Base-by-base conservation (phyloP, 2,329 filamentous ascomycete species). In the Pseudogymnoascus destructans region DNA sequence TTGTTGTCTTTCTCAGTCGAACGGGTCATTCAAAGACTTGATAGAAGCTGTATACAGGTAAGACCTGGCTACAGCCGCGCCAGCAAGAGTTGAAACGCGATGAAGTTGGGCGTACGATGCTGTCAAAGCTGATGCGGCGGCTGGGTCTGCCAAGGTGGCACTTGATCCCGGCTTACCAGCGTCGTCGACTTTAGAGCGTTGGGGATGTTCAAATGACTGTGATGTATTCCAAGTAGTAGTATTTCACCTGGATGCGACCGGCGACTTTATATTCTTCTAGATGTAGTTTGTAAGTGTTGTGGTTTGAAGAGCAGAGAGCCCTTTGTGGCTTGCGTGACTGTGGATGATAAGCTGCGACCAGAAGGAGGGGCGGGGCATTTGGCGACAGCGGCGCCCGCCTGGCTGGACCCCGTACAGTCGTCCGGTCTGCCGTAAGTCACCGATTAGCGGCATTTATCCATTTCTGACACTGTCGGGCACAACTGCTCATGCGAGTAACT, bases 21-120 rank as follows among this genome's bases (percentile, higher is more conserved):
- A 62, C 67, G 65, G 66, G 68, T 66, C 69, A 71, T 71, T 69
- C 66, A 71, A 69, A 66, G 27, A 32, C 35, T 13, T 63, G 60
- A 8, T 52, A 52, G 46, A 52, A 52, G 46, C 46, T 52, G 46
- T 52, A 30, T 52, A 30, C 30, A 52, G 9, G 17, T 11, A 10
- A 52, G 9, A 52, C 25, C 46, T 52, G 25, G 23, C 46, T 6
- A 49, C 42, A 30, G 46, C 25, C 25, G 15, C 9, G 46, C 46
- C 46, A 30, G 46, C 1, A 52, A 52, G 25, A 17, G 46, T 52
- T 52, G 46, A 52, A 52, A 30, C 25, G 46, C 25, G 46, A 52
- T 52, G 46, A 30, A 30, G 46, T 30, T 9, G 46, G 4, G n/a
- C 7, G 42, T 52, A 52, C n/a, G 46, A 52, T 30, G 46, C 46